These are phyloP conservation scores for Sphaerobolus stellatus DNA, from an alignment of 1,284 basidiomycete species.

Conservation along the genomic window DNA sequence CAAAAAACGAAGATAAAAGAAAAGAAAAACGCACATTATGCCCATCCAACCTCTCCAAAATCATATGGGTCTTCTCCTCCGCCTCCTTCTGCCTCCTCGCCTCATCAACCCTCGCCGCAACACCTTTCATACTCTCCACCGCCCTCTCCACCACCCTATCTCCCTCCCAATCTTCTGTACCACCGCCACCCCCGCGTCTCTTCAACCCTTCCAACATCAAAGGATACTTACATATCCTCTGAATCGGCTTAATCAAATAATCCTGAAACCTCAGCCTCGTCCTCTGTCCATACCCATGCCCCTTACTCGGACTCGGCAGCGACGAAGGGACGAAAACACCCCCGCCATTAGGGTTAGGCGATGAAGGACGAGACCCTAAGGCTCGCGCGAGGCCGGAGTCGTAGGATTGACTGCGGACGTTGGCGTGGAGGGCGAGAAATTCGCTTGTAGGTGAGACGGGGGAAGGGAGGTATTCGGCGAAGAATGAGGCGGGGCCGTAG, in stretches of 20 bases:
- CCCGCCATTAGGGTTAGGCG: no score
- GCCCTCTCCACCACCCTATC: constrained; percentile 34
- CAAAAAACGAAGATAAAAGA: not conserved
- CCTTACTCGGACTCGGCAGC: constrained; percentile 3
- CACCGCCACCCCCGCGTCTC: constrained; percentile 31
- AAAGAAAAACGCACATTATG: constrained; percentile 24
- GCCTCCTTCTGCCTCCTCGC: constrained; percentile 53
- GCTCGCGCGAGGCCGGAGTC: no score
- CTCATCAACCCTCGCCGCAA: constrained; percentile 31
- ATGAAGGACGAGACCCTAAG: no score
- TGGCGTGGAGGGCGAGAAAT: not conserved
- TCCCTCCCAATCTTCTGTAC: constrained; percentile 32
- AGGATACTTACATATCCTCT: constrained; percentile 90
- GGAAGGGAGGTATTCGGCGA: no score
- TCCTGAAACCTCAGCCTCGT: constrained; percentile 67
- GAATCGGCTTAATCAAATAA: constrained; percentile 87
- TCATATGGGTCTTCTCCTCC: constrained; percentile 34
- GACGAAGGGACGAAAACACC: constrained; percentile 4
- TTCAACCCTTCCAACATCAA: constrained; percentile 80
- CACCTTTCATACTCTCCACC: constrained; percentile 10
- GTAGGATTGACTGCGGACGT: constrained; percentile 8
- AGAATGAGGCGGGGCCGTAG: no score
- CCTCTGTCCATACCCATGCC: no score
- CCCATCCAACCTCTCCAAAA: constrained; percentile 33
- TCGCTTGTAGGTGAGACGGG: not conserved